phyloP scores from a whole-genome alignment of 176 grass and related monocot genomes.

The Oryza meyeriana region DNA sequence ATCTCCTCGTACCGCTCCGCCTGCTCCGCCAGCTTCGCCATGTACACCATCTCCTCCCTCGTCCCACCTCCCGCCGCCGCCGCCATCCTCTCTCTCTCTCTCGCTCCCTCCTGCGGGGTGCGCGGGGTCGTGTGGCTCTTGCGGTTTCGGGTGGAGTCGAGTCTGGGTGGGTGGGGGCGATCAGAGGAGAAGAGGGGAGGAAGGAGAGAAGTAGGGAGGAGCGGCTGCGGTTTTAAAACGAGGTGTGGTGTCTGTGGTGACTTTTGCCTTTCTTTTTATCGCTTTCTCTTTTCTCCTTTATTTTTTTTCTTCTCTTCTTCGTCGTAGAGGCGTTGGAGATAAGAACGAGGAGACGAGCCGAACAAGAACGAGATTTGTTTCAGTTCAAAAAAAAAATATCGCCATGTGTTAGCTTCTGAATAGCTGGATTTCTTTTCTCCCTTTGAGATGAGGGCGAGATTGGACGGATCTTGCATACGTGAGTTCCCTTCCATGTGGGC shows the following conservation, averaged over 20 bases:
- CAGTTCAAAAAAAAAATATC: neutral
- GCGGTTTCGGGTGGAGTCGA: conserved; percentile 9
- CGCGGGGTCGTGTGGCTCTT: conserved; percentile 21
- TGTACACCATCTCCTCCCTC: conserved; percentile 84
- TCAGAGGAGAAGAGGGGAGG: conserved; percentile 1
- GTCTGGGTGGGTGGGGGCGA: neutral
- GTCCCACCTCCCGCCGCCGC: conserved; percentile 36
- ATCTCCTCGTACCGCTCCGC: conserved; percentile 99
- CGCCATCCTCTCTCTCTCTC: conserved; percentile 26
- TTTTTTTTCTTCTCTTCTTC: neutral
- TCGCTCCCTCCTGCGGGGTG: neutral
- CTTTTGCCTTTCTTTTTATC: conserved; percentile 6
- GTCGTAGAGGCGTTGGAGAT: conserved; percentile 1
- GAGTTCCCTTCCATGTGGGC: too few relatives aligned
- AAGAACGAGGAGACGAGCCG: conserved; percentile 15
- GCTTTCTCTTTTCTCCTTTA: neutral
- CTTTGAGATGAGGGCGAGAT: too few relatives aligned
- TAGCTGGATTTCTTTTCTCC: neutral
- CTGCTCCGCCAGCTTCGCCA: conserved; percentile 97
- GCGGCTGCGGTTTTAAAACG: conserved; percentile 50
- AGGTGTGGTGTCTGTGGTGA: neutral
- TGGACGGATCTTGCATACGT: too few relatives aligned
- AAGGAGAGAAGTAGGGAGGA: conserved; percentile 35
- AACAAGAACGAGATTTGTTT: neutral
- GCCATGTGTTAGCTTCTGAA: neutral